Evolutionary conservation across 1,284 basidiomycete species (phyloP).

Genomic region (Trichosporon faecale): DNA sequence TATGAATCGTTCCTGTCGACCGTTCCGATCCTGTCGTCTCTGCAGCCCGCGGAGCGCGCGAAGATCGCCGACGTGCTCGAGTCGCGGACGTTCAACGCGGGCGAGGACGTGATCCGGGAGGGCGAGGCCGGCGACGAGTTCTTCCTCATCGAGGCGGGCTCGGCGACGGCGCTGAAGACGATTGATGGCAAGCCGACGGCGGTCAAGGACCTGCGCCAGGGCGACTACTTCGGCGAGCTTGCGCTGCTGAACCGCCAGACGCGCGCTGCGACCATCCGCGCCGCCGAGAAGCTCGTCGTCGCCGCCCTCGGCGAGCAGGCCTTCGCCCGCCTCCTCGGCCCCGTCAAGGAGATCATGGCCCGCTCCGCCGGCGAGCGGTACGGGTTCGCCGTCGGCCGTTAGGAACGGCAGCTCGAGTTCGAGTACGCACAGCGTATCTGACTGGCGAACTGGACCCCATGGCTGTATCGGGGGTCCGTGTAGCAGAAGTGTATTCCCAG

Average conservation of each 20-base stretch:
- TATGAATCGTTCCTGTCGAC: slow-evolving; percentile 92
- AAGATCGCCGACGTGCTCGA: slow-evolving; percentile 96
- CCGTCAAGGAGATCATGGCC: slow-evolving; percentile 57
- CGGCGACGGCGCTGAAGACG: slow-evolving; percentile 80
- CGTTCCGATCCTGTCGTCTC: slow-evolving; percentile 81
- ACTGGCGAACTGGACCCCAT: not conserved
- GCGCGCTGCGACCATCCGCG: slow-evolving; percentile 90
- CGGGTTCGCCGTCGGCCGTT: slow-evolving; percentile 26
- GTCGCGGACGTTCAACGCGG: slow-evolving; percentile 74
- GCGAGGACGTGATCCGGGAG: slow-evolving; percentile 80
- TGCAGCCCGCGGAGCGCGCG: slow-evolving; percentile 82
- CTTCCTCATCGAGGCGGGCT: slow-evolving; percentile 93
- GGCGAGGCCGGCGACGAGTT: slow-evolving; percentile 96
- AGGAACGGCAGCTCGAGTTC: not conserved
- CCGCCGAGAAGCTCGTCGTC: slow-evolving; percentile 74
- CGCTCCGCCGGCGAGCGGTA: slow-evolving; percentile 51
- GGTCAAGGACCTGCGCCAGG: slow-evolving; percentile 75
- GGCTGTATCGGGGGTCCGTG: not conserved
- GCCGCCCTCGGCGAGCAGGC: slow-evolving; percentile 90
- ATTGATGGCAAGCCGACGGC: slow-evolving; percentile 64
- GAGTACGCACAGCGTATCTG: not conserved
- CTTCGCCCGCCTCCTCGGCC: slow-evolving; percentile 90
- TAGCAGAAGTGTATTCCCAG: not conserved
- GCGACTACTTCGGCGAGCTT: slow-evolving; percentile 97
- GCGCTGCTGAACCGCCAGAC: slow-evolving; percentile 80